A percentile compares a stretch with the other conserved stretches of the same genome.
phyloP scores from a whole-genome alignment of 495 filamentous ascomycete genomes.

The Sporormia fimetaria region DNA sequence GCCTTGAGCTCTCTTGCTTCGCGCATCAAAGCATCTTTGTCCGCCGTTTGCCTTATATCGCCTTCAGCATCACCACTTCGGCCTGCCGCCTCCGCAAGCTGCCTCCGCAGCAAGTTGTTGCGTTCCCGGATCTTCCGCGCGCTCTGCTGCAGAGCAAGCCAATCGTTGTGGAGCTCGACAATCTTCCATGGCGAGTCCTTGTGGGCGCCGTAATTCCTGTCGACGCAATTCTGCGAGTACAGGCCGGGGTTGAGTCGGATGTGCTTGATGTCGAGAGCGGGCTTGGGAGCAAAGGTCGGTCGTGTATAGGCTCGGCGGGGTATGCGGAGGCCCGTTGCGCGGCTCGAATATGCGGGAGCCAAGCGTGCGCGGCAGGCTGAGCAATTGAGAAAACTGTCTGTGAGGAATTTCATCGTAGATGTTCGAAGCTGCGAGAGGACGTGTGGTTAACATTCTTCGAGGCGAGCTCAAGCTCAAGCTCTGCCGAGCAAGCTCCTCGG shows the following conservation, averaged over 20 bases:
- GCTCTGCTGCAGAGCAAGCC: slow-evolving; percentile 43
- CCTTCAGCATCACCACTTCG: slow-evolving; percentile 21
- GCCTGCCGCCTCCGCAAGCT: slow-evolving; percentile 25
- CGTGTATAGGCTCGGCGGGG: slow-evolving; percentile 31
- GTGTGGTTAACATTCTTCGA: too few relatives aligned
- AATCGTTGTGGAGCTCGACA: slow-evolving; percentile 54
- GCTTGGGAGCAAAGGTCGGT: slow-evolving; percentile 69
- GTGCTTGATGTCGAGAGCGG: slow-evolving; percentile 69
- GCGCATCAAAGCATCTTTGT: slow-evolving; percentile 41
- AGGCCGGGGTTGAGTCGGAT: slow-evolving; percentile 72
- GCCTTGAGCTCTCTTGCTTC: slow-evolving; percentile 63
- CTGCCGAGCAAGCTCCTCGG: too few relatives aligned
- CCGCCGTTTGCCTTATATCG: slow-evolving; percentile 7
- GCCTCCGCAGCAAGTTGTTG: slow-evolving; percentile 39
- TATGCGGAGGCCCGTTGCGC: background rate
- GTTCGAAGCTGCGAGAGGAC: background rate
- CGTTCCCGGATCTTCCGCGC: slow-evolving; percentile 46
- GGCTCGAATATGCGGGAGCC: background rate
- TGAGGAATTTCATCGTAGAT: slow-evolving; percentile 2
- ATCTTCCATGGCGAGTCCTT: slow-evolving; percentile 57
- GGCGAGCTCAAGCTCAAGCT: too few relatives aligned
- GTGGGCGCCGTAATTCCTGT: slow-evolving; percentile 69
- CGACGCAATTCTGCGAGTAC: slow-evolving; percentile 68
- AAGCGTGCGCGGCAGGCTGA: slow-evolving; percentile 7
- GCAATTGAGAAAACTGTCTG: slow-evolving; percentile 1